Base-by-base conservation (phyloP, 768 basidiomycete genomes). In the Ephemerocybe angulata region DNA sequence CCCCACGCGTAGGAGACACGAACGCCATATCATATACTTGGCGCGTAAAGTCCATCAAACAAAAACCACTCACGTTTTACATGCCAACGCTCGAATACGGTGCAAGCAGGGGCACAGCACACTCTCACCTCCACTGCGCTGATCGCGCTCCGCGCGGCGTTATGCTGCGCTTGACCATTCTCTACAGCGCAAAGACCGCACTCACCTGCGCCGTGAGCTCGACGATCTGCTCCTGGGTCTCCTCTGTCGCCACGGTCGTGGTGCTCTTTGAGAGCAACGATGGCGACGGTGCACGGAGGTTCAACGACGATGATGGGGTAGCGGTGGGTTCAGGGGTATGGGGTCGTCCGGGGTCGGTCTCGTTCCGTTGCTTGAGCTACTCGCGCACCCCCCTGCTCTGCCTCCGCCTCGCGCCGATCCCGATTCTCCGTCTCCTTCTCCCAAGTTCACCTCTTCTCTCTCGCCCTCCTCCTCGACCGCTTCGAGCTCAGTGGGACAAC, bases 141-240 rank as follows among this genome's bases (percentile, higher is more conserved):
- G n/a, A n/a, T n/a, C n/a, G n/a, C n/a, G n/a, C n/a, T n/a, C n/a
- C n/a, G n/a, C n/a, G n/a, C n/a, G n/a, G n/a, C n/a, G n/a, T n/a
- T n/a, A n/a, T n/a, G n/a, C n/a, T n/a, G n/a, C n/a, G n/a, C n/a
- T n/a, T n/a, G n/a, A n/a, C n/a, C n/a, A 81, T 76, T 4, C 79
- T 76, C 7, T 89, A 90, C 58, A 93, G 73, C 46, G 85, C 80
- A 31, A 93, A 74, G 0, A 93, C 88, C 1, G 83, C 80, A 52
- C 86, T 84, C 27, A 98, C 84, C 64, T 93, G 90, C 24, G 74
- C 75, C 0, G 89, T 77, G 27, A 98, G 74, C 21, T 88, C 83
- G 11, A 75, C 71, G 3, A 84, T 76, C 38, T 94, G 76, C 3
- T 85, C 83, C 42, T 82, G 77, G 3, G 84, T 68, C 13, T 78